These are phyloP conservation scores for Calonectria ilicicola DNA, from an alignment of 2,329 filamentous ascomycete species.

Conservation along the genomic window DNA sequence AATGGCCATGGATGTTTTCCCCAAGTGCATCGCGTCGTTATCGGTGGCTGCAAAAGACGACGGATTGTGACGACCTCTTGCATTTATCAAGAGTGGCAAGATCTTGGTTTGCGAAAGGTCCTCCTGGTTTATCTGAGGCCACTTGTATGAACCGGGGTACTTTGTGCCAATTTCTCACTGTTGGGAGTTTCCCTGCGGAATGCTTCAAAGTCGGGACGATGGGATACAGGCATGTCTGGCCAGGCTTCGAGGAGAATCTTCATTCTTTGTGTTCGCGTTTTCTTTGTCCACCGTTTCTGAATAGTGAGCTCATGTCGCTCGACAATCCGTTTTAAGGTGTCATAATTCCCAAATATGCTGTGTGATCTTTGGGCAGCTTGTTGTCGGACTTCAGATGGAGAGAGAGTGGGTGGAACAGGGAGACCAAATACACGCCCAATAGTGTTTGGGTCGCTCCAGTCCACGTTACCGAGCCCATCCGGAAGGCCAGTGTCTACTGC, in stretches of 20 bases:
- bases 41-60: slow-evolving; percentile 61
- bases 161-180: slow-evolving; percentile 31
- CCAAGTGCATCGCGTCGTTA: slow-evolving; percentile 46
- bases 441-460: slow-evolving; percentile 13
- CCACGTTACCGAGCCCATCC: background rate
- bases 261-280: slow-evolving; percentile 58
- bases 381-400: slow-evolving; percentile 20
- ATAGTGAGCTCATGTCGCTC: slow-evolving; percentile 63
- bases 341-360: slow-evolving; percentile 50
- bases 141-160: slow-evolving; percentile 55
- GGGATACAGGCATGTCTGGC: slow-evolving; percentile 60
- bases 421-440: background rate
- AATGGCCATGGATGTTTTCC: slow-evolving; percentile 39
- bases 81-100: slow-evolving; percentile 64
- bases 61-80: slow-evolving; percentile 61
- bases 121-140: slow-evolving; percentile 69
- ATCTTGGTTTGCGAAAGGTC: slow-evolving; percentile 59
- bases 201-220: slow-evolving; percentile 64
- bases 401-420: background rate
- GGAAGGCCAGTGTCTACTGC: background rate
- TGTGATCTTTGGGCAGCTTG: slow-evolving; percentile 23
- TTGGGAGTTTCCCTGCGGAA: slow-evolving; percentile 40
- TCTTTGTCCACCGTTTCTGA: slow-evolving; percentile 67
- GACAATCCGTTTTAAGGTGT: slow-evolving; percentile 55
- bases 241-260: slow-evolving; percentile 60